Conservation (phyloP, 805 yeast species). For the Yarrowia sp. region DNA sequence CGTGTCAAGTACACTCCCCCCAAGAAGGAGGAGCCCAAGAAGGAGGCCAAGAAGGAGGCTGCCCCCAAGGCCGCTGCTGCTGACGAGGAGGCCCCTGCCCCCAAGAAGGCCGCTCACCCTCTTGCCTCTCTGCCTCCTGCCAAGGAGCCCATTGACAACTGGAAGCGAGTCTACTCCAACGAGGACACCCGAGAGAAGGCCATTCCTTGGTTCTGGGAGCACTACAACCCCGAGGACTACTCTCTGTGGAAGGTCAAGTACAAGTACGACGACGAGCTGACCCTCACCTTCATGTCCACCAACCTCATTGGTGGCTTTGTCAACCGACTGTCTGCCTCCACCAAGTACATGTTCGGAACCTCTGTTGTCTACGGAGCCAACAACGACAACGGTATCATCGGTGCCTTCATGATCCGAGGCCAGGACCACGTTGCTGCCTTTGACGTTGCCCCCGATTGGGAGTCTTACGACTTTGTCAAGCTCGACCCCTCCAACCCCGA, state of each 20-base stretch:
- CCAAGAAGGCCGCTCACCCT: constrained; percentile 87
- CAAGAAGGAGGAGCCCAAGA: constrained; percentile 68
- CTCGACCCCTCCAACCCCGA: constrained; percentile 76
- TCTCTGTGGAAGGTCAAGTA: constrained; percentile 92
- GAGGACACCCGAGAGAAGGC: constrained; percentile 94
- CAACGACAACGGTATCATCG: constrained; percentile 96
- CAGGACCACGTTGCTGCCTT: constrained; percentile 88
- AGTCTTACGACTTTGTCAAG: constrained; percentile 80
- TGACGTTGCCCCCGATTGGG: constrained; percentile 99
- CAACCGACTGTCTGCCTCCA: constrained; percentile 87
- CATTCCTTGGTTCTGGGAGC: constrained; percentile 97
- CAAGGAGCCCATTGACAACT: constrained; percentile 73
- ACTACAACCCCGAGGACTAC: constrained; percentile 89
- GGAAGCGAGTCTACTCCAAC: constrained; percentile 96
- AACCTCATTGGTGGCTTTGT: constrained; percentile 97
- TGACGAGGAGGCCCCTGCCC: constrained; percentile 46
- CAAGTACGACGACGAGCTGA: constrained; percentile 97
- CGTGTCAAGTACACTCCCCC: constrained; percentile 68
- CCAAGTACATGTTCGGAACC: constrained; percentile 91
- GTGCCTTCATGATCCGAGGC: constrained; percentile 94
- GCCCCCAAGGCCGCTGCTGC: constrained; percentile 41
- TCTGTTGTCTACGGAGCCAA: constrained; percentile 96
- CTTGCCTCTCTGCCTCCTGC: constrained; percentile 77
- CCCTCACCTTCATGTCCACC: constrained; percentile 96
- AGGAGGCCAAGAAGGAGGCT: constrained; percentile 39